Percentiles rank a stretch among this genome's conserved stretches.
Conservation (phyloP, 2,329 filamentous ascomycete genomes). For the Xylariaceae sp. region DNA sequence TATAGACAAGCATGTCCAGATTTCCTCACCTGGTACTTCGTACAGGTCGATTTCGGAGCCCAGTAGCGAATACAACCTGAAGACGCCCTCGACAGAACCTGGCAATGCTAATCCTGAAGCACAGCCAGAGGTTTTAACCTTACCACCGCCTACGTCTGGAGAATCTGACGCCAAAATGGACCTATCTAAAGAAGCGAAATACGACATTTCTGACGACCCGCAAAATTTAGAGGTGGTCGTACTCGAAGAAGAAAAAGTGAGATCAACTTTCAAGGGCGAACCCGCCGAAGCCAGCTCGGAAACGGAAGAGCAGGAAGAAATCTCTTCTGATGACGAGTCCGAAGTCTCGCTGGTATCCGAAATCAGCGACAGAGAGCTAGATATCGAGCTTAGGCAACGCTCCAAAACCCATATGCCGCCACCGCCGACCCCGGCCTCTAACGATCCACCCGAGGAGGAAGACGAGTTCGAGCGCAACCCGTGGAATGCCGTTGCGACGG, state of each 20-base stretch:
- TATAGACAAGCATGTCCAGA: slow-evolving; percentile 42
- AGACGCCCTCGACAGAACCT: slow-evolving; percentile 26
- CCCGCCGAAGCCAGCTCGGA: slow-evolving; percentile 26
- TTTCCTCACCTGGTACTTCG: slow-evolving; percentile 31
- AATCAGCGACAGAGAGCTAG: slow-evolving; percentile 49
- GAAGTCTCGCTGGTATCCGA: slow-evolving; percentile 46
- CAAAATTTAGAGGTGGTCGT: too few relatives aligned
- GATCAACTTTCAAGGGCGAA: background rate
- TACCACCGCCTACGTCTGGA: slow-evolving; percentile 4
- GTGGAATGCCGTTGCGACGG: slow-evolving; percentile 68
- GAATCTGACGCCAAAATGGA: slow-evolving; percentile 1
- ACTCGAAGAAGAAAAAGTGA: slow-evolving; percentile 11
- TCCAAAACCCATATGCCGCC: slow-evolving; percentile 28
- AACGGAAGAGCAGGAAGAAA: slow-evolving; percentile 28
- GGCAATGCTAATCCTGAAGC: background rate
- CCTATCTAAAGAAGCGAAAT: background rate
- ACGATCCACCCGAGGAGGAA: slow-evolving; percentile 51
- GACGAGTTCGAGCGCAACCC: slow-evolving; percentile 62
- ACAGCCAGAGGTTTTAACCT: background rate
- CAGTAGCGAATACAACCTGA: slow-evolving; percentile 14
- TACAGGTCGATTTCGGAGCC: slow-evolving; percentile 20
- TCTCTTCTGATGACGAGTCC: slow-evolving; percentile 32
- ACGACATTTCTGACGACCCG: background rate
- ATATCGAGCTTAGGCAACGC: slow-evolving; percentile 39
- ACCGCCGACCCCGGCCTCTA: slow-evolving; percentile 39